These are phyloP conservation scores for Tephrocybe sp. DNA, from an alignment of 768 basidiomycete genomes.

Conservation along the genomic window DNA sequence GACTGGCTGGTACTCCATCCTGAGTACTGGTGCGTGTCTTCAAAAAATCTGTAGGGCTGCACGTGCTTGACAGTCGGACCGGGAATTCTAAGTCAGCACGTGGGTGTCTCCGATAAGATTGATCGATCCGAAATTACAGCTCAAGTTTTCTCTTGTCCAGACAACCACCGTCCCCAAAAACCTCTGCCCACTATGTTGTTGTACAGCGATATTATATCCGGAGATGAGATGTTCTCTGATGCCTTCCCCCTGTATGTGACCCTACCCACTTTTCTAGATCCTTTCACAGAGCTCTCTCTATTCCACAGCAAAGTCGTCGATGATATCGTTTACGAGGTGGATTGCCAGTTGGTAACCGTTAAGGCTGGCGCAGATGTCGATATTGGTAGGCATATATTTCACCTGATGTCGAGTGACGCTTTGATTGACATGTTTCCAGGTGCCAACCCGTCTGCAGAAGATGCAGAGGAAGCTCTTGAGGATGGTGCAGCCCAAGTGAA, in stretches of 20 bases:
- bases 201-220: conserved; percentile 69
- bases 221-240: conserved; percentile 93
- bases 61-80: conserved; percentile 22
- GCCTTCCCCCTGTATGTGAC: conserved; percentile 78
- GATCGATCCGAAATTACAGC: conserved; percentile 33
- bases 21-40: not conserved
- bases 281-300: conserved; percentile 7
- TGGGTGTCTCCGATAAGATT: conserved; percentile 29
- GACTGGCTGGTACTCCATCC: conserved; percentile 83
- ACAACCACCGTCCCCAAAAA: conserved; percentile 18
- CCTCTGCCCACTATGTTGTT: conserved; percentile 59
- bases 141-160: conserved; percentile 17
- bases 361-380: conserved; percentile 82
- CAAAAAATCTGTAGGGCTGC: conserved; percentile 19
- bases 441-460: conserved; percentile 92
- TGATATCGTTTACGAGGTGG: conserved; percentile 82
- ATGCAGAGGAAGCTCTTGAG: conserved; percentile 77
- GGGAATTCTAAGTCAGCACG: conserved; percentile 17
- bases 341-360: conserved; percentile 69
- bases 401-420: no score
- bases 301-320: conserved; percentile 71
- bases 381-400: conserved; percentile 64
- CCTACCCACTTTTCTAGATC: not conserved
- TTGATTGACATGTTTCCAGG: conserved; percentile 42
- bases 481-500: conserved; percentile 77